Conservation (phyloP, 257 asterid genomes). For the Penstemon davidsonii region DNA sequence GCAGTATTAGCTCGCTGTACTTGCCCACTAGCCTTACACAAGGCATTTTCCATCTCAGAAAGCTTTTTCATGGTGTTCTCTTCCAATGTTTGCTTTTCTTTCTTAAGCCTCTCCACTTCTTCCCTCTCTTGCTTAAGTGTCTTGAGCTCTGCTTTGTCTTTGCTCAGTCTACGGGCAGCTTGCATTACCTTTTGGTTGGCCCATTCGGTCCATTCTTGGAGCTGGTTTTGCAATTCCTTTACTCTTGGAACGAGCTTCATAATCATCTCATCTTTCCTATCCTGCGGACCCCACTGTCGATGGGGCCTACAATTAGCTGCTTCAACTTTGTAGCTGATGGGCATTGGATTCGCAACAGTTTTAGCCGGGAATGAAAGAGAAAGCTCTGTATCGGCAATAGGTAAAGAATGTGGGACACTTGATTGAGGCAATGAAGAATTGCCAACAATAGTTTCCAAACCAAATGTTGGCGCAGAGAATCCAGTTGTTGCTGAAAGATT, state of each 20-base stretch:
- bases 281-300: conserved; percentile 56
- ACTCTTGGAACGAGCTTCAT: conserved; percentile 73
- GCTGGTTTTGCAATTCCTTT: conserved; percentile 75
- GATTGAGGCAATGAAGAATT: conserved; percentile 42
- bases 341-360: conserved; percentile 47
- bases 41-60: conserved; percentile 82
- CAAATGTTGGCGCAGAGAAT: conserved; percentile 52
- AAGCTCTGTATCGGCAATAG: conserved; percentile 87
- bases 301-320: conserved; percentile 37
- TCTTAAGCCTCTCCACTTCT: conserved; percentile 85
- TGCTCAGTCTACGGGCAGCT: conserved; percentile 85
- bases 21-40: conserved; percentile 80
- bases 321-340: conserved; percentile 50
- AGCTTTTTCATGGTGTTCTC: conserved; percentile 80
- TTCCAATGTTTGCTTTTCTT: conserved; percentile 74
- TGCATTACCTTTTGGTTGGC: conserved; percentile 99
- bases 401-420: conserved; percentile 42
- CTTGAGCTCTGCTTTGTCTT: conserved; percentile 90
- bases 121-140: conserved; percentile 88
- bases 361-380: conserved; percentile 80
- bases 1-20: conserved; percentile 75
- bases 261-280: conserved; percentile 81
- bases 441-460: conserved; percentile 37
- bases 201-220: conserved; percentile 99
- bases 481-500: conserved; percentile 43